Percentiles rank a stretch among this genome's conserved stretches.
Evolutionary conservation across 768 basidiomycete genomes (phyloP).

Genomic region (Gloeopeniophorella convolvens): DNA sequence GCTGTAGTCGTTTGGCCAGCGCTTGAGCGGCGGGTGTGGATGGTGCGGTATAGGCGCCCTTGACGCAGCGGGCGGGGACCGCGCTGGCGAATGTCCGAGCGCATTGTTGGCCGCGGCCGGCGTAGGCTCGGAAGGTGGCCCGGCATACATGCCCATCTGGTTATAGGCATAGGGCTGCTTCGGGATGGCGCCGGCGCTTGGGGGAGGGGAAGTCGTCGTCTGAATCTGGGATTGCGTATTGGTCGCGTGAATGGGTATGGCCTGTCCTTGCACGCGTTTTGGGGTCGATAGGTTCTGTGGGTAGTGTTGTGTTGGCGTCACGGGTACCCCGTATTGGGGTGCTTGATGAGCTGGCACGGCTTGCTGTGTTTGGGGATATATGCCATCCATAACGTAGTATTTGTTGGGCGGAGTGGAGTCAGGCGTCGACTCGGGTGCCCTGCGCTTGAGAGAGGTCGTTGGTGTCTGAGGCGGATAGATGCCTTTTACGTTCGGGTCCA

Average conservation of each 20-base stretch:
- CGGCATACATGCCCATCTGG: conserved; percentile 9
- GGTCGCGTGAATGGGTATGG: conserved; percentile 7
- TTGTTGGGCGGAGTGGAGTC: conserved; percentile 19
- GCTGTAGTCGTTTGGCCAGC: conserved; percentile 74
- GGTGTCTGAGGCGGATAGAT: conserved; percentile 14
- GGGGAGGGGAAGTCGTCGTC: conserved; percentile 8
- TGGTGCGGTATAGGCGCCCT: conserved; percentile 34
- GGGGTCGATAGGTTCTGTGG: conserved; percentile 19
- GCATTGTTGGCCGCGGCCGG: conserved; percentile 19
- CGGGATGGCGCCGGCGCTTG: background rate
- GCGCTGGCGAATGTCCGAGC: conserved; percentile 21
- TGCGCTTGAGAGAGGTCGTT: conserved; percentile 14
- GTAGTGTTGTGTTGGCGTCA: conserved; percentile 15
- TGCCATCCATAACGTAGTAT: conserved; percentile 15
- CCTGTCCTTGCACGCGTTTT: conserved; percentile 15
- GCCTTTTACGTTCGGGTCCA: conserved; percentile 15
- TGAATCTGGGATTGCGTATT: conserved; percentile 5
- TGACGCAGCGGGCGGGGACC: conserved; percentile 20
- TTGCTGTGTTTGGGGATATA: conserved; percentile 13
- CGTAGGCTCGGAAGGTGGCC: background rate
- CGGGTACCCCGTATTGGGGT: conserved; percentile 14
- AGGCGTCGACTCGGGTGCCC: conserved; percentile 15
- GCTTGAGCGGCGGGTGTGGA: conserved; percentile 58
- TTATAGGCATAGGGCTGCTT: conserved; percentile 10
- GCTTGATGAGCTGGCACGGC: conserved; percentile 4